phyloP scores from a whole-genome alignment of 2,329 filamentous ascomycete genomes.

The Alternaria incomplexa region DNA sequence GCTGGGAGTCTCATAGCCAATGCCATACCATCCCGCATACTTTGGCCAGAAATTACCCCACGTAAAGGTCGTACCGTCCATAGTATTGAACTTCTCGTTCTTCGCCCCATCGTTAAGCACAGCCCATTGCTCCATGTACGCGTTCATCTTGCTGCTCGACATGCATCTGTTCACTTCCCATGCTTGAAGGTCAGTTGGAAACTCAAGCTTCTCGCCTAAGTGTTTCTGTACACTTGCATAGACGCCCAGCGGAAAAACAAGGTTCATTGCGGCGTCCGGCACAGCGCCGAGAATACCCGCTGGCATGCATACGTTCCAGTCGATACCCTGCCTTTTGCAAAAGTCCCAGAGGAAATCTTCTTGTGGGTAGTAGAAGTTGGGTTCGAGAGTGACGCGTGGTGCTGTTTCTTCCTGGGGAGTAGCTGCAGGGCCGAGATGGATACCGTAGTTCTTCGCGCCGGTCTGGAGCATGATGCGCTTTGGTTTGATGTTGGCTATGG shows the following conservation, averaged over 20 bases:
- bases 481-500: conserved; percentile 51
- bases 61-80: conserved; percentile 54
- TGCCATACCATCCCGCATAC: conserved; percentile 54
- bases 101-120: conserved; percentile 50
- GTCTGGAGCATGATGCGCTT: conserved; percentile 59
- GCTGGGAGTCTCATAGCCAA: conserved; percentile 45
- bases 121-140: conserved; percentile 60
- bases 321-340: conserved; percentile 46
- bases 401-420: conserved; percentile 56
- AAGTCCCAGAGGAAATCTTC: conserved; percentile 57
- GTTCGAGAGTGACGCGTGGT: conserved; percentile 51
- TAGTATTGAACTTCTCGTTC: conserved; percentile 59
- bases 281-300: conserved; percentile 58
- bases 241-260: conserved; percentile 56
- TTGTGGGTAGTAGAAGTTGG: conserved; percentile 64
- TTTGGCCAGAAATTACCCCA: conserved; percentile 58
- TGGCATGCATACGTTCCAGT: conserved; percentile 58
- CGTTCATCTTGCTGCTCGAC: conserved; percentile 56
- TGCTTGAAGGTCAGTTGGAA: conserved; percentile 51
- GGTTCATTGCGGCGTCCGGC: conserved; percentile 59
- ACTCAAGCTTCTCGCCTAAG: conserved; percentile 51
- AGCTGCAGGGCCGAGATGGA: conserved; percentile 55
- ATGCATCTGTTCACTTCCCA: conserved; percentile 55
- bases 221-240: conserved; percentile 58
- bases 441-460: conserved; percentile 60